phyloP scores from a whole-genome alignment of 1,139 yeast species.

The Ogataea hybrid region DNA sequence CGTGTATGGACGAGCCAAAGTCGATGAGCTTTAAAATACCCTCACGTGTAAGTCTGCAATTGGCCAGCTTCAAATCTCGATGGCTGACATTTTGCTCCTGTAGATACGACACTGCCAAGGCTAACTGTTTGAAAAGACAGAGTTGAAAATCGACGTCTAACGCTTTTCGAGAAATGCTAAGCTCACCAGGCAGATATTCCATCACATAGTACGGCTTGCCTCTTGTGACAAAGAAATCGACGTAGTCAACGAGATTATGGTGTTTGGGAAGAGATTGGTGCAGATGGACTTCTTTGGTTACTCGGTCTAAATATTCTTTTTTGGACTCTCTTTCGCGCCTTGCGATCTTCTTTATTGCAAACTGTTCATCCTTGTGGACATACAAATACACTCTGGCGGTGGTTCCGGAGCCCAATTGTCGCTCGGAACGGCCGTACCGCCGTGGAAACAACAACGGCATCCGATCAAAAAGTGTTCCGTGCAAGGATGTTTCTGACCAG shows the following conservation, averaged over 20 bases:
- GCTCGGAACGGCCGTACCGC: constrained; percentile 22
- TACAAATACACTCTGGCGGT: constrained; percentile 40
- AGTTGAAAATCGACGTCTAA: constrained; percentile 33
- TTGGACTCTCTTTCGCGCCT: constrained; percentile 38
- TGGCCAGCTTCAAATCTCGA: constrained; percentile 53
- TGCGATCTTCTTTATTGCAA: constrained; percentile 43
- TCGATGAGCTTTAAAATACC: constrained; percentile 54
- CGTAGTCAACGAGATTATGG: constrained; percentile 36
- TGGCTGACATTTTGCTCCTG: constrained; percentile 50
- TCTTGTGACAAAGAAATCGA: constrained; percentile 36
- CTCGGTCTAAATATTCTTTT: constrained; percentile 37
- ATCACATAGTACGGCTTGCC: constrained; percentile 38
- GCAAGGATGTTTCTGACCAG: constrained; percentile 36
- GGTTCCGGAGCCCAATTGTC: constrained; percentile 38
- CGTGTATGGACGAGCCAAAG: constrained; percentile 45
- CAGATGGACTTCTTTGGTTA: constrained; percentile 36
- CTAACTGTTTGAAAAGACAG: constrained; percentile 48
- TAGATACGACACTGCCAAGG: constrained; percentile 41
- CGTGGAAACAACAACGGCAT: constrained; percentile 20
- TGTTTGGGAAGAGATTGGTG: constrained; percentile 29
- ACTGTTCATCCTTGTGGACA: constrained; percentile 22
- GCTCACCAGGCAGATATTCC: constrained; percentile 48
- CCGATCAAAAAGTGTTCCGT: neutral
- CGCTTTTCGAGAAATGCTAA: constrained; percentile 40
- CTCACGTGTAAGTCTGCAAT: constrained; percentile 45